Base-by-base conservation (phyloP, 1,284 basidiomycete genomes). In the Sparassis latifolia region DNA sequence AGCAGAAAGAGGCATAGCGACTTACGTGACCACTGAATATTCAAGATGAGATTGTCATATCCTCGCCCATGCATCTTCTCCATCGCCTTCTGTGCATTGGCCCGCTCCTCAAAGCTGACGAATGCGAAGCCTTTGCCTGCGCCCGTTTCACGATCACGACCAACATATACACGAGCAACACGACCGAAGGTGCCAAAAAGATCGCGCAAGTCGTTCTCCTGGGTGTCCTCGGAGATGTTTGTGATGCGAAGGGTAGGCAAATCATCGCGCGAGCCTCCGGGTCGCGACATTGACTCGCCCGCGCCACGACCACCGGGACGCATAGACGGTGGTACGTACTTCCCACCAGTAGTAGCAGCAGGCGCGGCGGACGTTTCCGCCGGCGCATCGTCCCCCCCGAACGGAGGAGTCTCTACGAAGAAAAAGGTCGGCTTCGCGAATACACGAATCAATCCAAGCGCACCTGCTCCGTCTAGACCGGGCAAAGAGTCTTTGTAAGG, bases 221-320 rank as follows among this genome's bases (percentile, higher is more conserved):
- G 85, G 1, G 93, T 93, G 63, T 99, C 97, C 68, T 94, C 89
- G 33, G 91, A 93, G 55, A 99, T 87, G 65, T 98, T 99, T 41
- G 97, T 98, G 59, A 99, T 92, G 47, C 97, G 92, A 29, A 99
- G 80, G 0, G 97, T 99, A 3, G 97, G 96, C 30, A 96, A 78
- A 65, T 99, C 96, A 68, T 98, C 96, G 47, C 94, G 79, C 43
- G 67, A 73, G 42, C 75, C 73, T 28, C 73, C 74, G 7, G 62
- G 66, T 54, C 80, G 79, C 57, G 79, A 80, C 90, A 94, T 94
- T 20, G 84, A 78, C 66, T 93, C 92, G 53, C 92, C 93, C 9
- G 82, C 71, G n/a, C 80, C 80, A 50, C 84, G 79, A 30, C 81
- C 83, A 33, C 77, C 80, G 38, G 78, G 79, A 60, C 92, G 89